Evolutionary conservation across 129 eudicot genomes (phyloP), one percentile per base, ranked within the genome.

Genomic region (Centella asiatica): DNA sequence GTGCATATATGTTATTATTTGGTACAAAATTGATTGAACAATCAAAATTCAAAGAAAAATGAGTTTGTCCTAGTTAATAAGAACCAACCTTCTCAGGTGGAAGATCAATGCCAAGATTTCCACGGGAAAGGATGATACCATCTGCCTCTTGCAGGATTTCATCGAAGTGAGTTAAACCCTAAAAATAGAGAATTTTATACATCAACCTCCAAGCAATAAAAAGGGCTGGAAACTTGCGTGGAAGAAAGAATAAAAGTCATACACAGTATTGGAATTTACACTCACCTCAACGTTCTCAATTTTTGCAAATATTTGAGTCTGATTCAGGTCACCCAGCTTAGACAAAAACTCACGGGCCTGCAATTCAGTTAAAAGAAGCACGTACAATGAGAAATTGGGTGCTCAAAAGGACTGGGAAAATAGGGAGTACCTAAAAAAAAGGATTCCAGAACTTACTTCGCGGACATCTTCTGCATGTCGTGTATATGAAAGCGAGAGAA

Each of bases 101-200:
- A 47, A 92, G 94, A 80, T 92, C 99, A 44, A 92, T 87, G 20
- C 99, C 99, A 68, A 92, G 89, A 76, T 92, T 87, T 70, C 99
- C 99, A 66, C 99, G 99, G 9, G 99, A 92, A 66, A 92, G 95
- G 55, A 92, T 92, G 69, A 92, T 87, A 44, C 99, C 99, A 76
- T 87, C 99, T 62, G 96, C 99, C 78, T 82, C 99, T 77, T 84
- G 84, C n/a, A 92, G 84, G 63, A 92, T 92, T 77, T 92, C 99
- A 66, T 92, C 99, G 62, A 92, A 92, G 76, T 87, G 96, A 28
- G 86, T 87, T 66, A 92, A 81, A 61, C 99, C 99, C 99, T 92
- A 72, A 31, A 68, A 42, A 33, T 17, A 11, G 13, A 44, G 50
- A 66, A 23, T 42, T 52, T 20, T 8, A 66, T 64, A 18, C 18